Percentiles rank a stretch among this genome's conserved stretches.
Conservation (phyloP, 257 asterid species). For the Forsythia viridissima region DNA sequence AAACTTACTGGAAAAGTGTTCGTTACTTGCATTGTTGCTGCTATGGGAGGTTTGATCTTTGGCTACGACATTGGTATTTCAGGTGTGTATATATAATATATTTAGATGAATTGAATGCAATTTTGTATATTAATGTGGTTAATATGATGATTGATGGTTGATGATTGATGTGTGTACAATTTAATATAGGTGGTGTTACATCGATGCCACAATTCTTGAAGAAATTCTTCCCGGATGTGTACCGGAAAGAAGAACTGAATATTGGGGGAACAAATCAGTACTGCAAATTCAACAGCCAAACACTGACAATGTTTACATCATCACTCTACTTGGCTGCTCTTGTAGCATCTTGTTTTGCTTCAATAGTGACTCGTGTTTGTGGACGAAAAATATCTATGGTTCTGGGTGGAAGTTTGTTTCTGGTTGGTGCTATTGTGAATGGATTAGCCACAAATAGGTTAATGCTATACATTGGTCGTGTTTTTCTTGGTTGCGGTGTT, state of each 20-base stretch:
- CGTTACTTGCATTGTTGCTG: constrained; percentile 22
- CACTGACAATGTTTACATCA: constrained; percentile 32
- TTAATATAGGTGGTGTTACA: constrained; percentile 39
- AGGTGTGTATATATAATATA: constrained; percentile 8
- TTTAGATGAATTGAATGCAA: too few species aligned
- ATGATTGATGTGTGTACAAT: too few species aligned
- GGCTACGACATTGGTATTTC: constrained; percentile 50
- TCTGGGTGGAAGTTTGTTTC: constrained; percentile 27
- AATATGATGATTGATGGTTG: too few species aligned
- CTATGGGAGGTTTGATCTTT: constrained; percentile 34
- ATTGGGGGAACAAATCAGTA: constrained; percentile 22
- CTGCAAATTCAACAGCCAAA: constrained; percentile 26
- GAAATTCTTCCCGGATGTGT: constrained; percentile 34
- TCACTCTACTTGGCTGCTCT: constrained; percentile 41
- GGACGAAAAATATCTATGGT: constrained; percentile 36
- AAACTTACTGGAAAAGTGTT: neutral
- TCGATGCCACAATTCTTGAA: constrained; percentile 34
- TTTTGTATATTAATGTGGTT: too few species aligned
- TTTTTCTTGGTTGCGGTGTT: constrained; percentile 37
- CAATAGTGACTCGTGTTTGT: neutral
- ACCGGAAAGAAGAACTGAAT: neutral
- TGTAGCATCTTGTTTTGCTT: constrained; percentile 15
- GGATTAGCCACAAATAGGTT: constrained; percentile 14
- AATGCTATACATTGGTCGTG: constrained; percentile 35
- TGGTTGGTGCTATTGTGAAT: constrained; percentile 27